Base-by-base conservation (phyloP, 2,329 filamentous ascomycete species). In the Aspergillus brunneoviolaceus region DNA sequence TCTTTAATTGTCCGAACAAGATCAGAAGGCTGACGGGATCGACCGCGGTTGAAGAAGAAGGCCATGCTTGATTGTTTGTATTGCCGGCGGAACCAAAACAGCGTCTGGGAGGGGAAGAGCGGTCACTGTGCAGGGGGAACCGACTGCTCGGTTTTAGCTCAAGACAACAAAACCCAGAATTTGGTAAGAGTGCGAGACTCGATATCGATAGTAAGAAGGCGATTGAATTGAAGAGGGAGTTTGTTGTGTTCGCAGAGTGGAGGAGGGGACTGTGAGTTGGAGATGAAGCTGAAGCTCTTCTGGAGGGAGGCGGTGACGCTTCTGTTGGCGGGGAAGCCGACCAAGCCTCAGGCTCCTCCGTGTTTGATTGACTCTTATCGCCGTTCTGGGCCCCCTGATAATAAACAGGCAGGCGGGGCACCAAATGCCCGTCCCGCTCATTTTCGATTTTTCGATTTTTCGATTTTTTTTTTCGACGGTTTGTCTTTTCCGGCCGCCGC, bases 21-120 rank as follows among this genome's bases (percentile, higher is more conserved):
- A 73, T 91, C 85, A 65, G 83, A 78, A 63, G 84, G 81, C 66
- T 82, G 82, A 75, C 88, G 86, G 69, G 85, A 82, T 67, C 83
- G 84, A 68, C 82, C 84, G 62, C 87, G 81, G 61, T 82, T 83
- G 72, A 90, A 90, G 58, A 90, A 79, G 77, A 90, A 91, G 50
- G 88, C 86, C 88, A 91, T 91, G 63, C 58, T 63, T 49, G 33
- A 45, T 53, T 57, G 58, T 61, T 60, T 60, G 50, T 61, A 53
- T 57, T 54, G 67, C 59, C 53, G 55, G 55, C 49, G 57, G 55
- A 55, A 55, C 53, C 53, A 53, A 50, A 59, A 55, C 25, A 53
- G 39, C 23, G 50, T 35, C 11, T 27, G n/a, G 49, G 48, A 51
- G 59, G 62, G 33, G 27, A 50, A 61, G 58, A 52, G 49, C 47